phyloP scores from a whole-genome alignment of 2,329 filamentous ascomycete genomes.

The Hymenoscyphus albidus region DNA sequence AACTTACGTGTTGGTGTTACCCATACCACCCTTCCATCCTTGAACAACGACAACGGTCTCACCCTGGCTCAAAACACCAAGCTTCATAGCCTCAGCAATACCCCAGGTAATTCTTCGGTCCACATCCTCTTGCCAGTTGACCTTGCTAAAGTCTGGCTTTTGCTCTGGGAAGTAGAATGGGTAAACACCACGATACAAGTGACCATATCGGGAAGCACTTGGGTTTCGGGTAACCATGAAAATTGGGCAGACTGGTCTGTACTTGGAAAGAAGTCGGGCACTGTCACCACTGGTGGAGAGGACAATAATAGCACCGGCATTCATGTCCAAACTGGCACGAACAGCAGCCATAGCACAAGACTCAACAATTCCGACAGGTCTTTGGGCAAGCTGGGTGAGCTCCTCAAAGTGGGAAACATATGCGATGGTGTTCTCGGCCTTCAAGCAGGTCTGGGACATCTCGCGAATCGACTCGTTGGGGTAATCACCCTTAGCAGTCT shows the following conservation, averaged over 20 bases:
- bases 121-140: constrained; percentile 98
- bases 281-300: constrained; percentile 94
- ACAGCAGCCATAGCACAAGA: constrained; percentile 97
- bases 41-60: constrained; percentile 81
- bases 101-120: constrained; percentile 98
- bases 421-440: constrained; percentile 95
- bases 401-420: constrained; percentile 98
- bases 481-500: constrained; percentile 98
- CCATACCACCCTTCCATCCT: constrained; percentile 88
- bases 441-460: constrained; percentile 97
- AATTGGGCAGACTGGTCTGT: constrained; percentile 97
- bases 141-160: constrained; percentile 90
- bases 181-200: constrained; percentile 96
- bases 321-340: constrained; percentile 90
- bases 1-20: constrained; percentile 74
- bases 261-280: constrained; percentile 94
- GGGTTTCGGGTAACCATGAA: constrained; percentile 96
- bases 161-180: constrained; percentile 90
- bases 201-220: constrained; percentile 80
- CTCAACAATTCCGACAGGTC: constrained; percentile 84
- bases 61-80: constrained; percentile 68
- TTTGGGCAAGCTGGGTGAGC: constrained; percentile 75
- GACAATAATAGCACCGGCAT: constrained; percentile 92
- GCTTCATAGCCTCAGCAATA: constrained; percentile 78
- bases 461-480: constrained; percentile 87